Evolutionary conservation across 495 filamentous ascomycete genomes (phyloP).

Genomic region (Haplographium delicatum): DNA sequence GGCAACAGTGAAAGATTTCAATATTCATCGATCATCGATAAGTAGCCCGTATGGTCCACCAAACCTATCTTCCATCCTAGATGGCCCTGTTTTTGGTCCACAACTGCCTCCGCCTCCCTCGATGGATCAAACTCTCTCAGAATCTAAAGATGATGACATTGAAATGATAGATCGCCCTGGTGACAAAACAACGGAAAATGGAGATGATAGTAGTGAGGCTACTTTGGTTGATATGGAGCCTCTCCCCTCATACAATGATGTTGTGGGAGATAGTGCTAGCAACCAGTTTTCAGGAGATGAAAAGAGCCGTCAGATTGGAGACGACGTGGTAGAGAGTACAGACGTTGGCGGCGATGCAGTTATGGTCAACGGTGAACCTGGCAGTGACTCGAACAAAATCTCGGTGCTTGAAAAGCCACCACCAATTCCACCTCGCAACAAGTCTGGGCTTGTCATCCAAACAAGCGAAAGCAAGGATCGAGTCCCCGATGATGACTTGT

Average conservation of each 20-base stretch:
- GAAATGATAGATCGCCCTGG: constrained; percentile 24
- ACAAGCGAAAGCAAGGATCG: constrained; percentile 15
- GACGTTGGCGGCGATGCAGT: constrained; percentile 13
- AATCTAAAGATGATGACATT: constrained; percentile 23
- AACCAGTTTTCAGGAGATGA: not conserved
- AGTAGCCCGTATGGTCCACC: constrained; percentile 24
- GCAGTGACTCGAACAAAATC: not conserved
- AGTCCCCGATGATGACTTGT: constrained; percentile 41
- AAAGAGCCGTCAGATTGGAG: not conserved
- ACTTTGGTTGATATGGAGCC: constrained; percentile 28
- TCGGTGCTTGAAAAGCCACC: constrained; percentile 31
- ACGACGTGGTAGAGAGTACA: not conserved
- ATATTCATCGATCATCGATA: constrained; percentile 53
- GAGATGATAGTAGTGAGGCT: constrained; percentile 23
- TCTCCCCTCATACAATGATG: constrained; percentile 4
- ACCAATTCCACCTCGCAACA: constrained; percentile 33
- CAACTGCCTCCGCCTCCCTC: constrained; percentile 16
- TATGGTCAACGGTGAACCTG: constrained; percentile 16
- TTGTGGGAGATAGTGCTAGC: not conserved
- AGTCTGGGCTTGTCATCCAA: constrained; percentile 22
- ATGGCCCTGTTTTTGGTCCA: constrained; percentile 28
- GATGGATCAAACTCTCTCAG: not conserved
- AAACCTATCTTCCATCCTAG: constrained; percentile 25
- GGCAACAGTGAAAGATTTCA: constrained; percentile 51
- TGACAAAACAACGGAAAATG: constrained; percentile 5